These are phyloP conservation scores for Quercus agrifolia DNA, from an alignment of 306 rosid genomes.

Conservation along the genomic window DNA sequence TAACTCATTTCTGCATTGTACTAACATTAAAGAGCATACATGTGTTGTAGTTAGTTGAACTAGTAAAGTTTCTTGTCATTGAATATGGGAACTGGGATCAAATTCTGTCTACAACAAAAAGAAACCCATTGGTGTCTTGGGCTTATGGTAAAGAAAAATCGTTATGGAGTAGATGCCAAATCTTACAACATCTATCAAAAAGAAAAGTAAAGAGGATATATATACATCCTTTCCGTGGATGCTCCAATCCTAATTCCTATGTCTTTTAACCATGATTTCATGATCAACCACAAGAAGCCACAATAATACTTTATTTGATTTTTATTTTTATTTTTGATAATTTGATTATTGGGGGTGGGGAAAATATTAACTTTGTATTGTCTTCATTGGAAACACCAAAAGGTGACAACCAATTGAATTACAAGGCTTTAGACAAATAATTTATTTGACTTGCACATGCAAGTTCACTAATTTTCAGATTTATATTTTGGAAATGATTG, in stretches of 20 bases:
- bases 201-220: neutral
- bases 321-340: neutral
- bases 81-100: no score
- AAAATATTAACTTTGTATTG: no score
- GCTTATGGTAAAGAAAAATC: no score
- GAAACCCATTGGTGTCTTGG: no score
- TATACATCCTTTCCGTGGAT: neutral
- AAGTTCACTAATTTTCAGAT: neutral
- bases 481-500: neutral
- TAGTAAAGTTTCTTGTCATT: no score
- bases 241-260: neutral
- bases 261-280: neutral
- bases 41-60: no score
- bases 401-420: no score
- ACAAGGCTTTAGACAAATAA: neutral
- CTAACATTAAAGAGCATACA: no score
- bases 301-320: neutral
- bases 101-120: no score
- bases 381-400: no score
- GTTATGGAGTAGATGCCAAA: no score
- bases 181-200: no score
- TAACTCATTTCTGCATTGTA: neutral
- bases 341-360: neutral
- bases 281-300: neutral
- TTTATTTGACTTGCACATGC: neutral